Evolutionary conservation across 139 green algal genomes (phyloP).

Genomic region (Chlamydomonas asymmetrica): DNA sequence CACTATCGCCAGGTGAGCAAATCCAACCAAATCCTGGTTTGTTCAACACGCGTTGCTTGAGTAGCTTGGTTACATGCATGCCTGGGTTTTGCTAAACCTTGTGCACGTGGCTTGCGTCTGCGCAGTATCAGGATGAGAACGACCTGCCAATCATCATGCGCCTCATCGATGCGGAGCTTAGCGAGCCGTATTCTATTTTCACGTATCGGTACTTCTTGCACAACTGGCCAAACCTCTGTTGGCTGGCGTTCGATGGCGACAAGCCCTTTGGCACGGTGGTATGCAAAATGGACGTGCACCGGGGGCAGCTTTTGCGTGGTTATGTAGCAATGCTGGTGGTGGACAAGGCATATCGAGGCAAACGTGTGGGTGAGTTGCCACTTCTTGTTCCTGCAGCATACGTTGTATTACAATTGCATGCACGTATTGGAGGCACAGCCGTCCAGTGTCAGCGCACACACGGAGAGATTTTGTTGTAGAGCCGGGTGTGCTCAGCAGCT

Average conservation of each 20-base stretch:
- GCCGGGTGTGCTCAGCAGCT: background rate
- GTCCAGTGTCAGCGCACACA: background rate
- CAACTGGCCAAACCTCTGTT: slow-evolving; percentile 93
- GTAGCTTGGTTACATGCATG: background rate
- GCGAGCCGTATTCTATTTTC: slow-evolving; percentile 98
- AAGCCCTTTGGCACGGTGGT: slow-evolving; percentile 80
- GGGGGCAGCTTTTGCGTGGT: slow-evolving; percentile 69
- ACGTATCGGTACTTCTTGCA: slow-evolving; percentile 96
- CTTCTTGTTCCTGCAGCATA: background rate
- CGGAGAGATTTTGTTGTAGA: too few species aligned
- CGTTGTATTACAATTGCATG: too few species aligned
- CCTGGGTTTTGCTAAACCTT: background rate
- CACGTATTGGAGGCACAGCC: too few species aligned
- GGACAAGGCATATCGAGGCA: slow-evolving; percentile 76
- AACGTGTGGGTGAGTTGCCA: slow-evolving; percentile 73
- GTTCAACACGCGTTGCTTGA: background rate
- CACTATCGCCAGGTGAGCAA: slow-evolving; percentile 29
- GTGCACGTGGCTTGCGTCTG: background rate
- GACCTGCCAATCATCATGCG: slow-evolving; percentile 90
- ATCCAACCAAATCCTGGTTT: background rate
- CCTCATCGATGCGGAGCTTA: slow-evolving; percentile 92
- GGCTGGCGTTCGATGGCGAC: slow-evolving; percentile 68
- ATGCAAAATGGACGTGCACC: slow-evolving; percentile 91
- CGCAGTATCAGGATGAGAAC: slow-evolving; percentile 82
- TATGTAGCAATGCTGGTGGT: slow-evolving; percentile 99